These are phyloP conservation scores for Phaeotremella fagi DNA, from an alignment of 768 basidiomycete species.

Conservation along the genomic window DNA sequence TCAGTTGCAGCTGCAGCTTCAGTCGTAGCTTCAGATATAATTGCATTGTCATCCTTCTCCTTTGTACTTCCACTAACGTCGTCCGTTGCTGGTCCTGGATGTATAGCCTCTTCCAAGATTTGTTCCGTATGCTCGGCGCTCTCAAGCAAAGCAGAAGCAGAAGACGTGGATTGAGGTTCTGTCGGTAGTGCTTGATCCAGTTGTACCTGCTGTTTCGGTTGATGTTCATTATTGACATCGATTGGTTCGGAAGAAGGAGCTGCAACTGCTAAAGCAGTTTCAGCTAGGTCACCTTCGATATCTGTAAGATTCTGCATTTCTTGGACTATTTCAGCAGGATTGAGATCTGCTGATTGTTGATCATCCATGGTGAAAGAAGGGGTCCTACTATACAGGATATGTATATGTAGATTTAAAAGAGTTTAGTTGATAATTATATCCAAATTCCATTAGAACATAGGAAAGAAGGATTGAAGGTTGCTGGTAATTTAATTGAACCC, in stretches of 20 bases:
- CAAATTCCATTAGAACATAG: no score
- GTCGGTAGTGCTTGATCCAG: constrained; percentile 12
- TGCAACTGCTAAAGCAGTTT: constrained; percentile 30
- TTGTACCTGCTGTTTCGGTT: not conserved
- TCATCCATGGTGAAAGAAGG: no score
- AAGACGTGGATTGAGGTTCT: no score
- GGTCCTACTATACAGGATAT: no score
- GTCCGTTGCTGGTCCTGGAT: constrained; percentile 3
- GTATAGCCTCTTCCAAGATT: constrained; percentile 33
- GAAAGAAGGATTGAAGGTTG: not conserved
- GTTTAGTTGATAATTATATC: no score
- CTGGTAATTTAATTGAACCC: no score
- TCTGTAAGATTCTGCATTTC: constrained; percentile 34
- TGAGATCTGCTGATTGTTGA: not conserved
- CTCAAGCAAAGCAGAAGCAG: constrained; percentile 17
- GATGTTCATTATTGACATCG: not conserved
- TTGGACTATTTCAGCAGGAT: constrained; percentile 17
- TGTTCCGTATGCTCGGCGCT: constrained; percentile 27
- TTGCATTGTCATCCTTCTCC: no score
- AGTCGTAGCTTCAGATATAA: no score
- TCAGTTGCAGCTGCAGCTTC: not conserved
- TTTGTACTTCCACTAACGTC: not conserved
- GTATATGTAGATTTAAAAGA: not conserved
- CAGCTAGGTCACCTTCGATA: constrained; percentile 38
- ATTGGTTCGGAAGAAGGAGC: not conserved